Percentiles rank a stretch among this genome's conserved stretches.
phyloP scores from a whole-genome alignment of 1,284 basidiomycete genomes.

The Sanguinoderma infundibulare region DNA sequence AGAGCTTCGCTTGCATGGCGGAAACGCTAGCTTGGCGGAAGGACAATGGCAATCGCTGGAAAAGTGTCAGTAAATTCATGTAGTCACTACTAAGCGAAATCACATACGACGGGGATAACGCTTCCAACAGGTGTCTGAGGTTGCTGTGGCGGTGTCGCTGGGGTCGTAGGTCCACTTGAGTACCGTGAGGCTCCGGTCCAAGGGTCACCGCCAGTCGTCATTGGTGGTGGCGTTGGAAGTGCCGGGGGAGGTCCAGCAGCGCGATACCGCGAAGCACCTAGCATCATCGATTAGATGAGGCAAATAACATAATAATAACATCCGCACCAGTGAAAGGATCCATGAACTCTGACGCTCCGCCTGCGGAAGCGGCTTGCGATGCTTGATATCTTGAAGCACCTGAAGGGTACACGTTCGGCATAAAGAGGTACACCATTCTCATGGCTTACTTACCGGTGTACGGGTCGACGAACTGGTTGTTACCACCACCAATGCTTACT shows the following conservation, averaged over 20 bases:
- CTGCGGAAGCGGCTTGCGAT: slow-evolving; percentile 33
- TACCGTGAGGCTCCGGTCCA: slow-evolving; percentile 78
- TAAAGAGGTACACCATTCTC: not conserved
- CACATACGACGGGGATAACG: slow-evolving; percentile 61
- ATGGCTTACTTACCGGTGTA: slow-evolving; percentile 75
- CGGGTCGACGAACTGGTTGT: slow-evolving; percentile 81
- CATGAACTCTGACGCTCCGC: slow-evolving; percentile 35
- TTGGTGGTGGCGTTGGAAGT: slow-evolving; percentile 20
- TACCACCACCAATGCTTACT: slow-evolving; percentile 64
- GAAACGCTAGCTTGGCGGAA: slow-evolving; percentile 91
- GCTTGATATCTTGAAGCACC: slow-evolving; percentile 67
- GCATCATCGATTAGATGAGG: slow-evolving; percentile 29
- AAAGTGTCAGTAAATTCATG: not conserved
- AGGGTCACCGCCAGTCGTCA: slow-evolving; percentile 51
- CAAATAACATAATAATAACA: slow-evolving; percentile 25
- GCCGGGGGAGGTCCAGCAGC: slow-evolving; percentile 26
- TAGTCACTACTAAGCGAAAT: too few species aligned
- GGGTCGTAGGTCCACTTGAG: slow-evolving; percentile 37
- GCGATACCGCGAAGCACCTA: slow-evolving; percentile 45
- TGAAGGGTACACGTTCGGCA: slow-evolving; percentile 27
- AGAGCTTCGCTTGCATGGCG: slow-evolving; percentile 85
- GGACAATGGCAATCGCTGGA: slow-evolving; percentile 58
- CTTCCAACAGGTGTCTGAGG: slow-evolving; percentile 26
- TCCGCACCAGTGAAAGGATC: slow-evolving; percentile 42
- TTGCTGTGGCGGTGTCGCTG: slow-evolving; percentile 20